Base-by-base conservation (phyloP, 192 early-diverging fungal species). In the Piromyces finnis region DNA sequence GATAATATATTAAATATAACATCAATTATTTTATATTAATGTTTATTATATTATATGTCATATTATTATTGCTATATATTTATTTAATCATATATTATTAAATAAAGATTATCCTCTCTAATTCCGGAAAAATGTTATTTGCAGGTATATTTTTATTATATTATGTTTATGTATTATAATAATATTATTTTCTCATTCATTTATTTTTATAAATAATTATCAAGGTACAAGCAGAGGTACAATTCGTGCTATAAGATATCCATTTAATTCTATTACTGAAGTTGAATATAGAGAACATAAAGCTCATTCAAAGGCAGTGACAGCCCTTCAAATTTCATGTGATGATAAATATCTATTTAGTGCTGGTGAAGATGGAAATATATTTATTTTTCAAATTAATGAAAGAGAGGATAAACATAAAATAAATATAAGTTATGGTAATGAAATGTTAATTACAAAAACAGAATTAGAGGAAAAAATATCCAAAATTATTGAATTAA, bases 281-380 rank as follows among this genome's bases (percentile, higher is more conserved):
- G 7, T 68, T 11, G 51, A 68, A 68, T 68, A 68, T n/a, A 68
- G 51, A 68, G 90, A 91, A 81, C 90, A 91, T 81, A 86, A 88
- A 82, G 90, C 84, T 17, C 90, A 91, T 78, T 82, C 86, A 5
- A 84, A 82, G 28, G 81, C 89, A 30, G 84, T 91, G 12, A 89
- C 88, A 18, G 87, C 85, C 77, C 84, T 91, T 13, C 84, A 87
- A 18, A 84, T 91, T 51, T 85, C 84, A 77, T 90, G 83, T 80
- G 90, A 91, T 79, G 90, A 91, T 80, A 87, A 88, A 78, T 91
- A 84, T 81, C 85, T 91, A 29, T 88, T 91, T 79, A 87, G 87
- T 3, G 78, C 87, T n/a, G 83, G 83, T 13, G 90, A 91, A 30
- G 90, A 91, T 81, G 90, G 90, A 26, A 84, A 82, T 35, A 80